Evolutionary conservation across 1,139 yeast species (phyloP), one percentile per base, ranked within the genome.

Genomic region (Diutina pseudorugosa): DNA sequence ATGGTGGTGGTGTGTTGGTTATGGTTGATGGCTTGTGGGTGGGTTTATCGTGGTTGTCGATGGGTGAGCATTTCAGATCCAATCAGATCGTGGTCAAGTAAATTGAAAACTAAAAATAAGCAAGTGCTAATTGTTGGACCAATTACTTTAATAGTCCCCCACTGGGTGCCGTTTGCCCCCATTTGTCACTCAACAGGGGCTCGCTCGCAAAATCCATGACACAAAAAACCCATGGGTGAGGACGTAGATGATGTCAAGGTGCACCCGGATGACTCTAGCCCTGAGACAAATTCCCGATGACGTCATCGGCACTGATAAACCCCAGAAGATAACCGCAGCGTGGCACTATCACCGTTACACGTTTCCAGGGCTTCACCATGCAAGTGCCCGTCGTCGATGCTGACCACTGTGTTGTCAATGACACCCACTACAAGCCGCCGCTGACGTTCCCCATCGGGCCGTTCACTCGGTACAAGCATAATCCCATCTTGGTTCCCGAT

Each of bases 381-480:
- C 36, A 30, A 30, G 36, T 30, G n/a, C 36, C 36, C 36, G n/a
- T 12, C n/a, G 36, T 30, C n/a, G 36, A 30, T 9, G 56, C 58
- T 48, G 59, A 55, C 33, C 55, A 61, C 51, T 66, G 75, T 1
- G 55, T 55, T 3, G 70, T 64, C 41, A 75, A 75, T 1, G 73
- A 68, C 54, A 43, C 52, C n/a, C 36, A 67, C 57, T 72, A 72
- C 57, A 61, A 57, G 45, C 62, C 75, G 0, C 77, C 77, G 7
- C 58, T 55, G 4, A 57, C 64, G 18, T 73, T 72, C 59, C 77
- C 77, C 23, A 67, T 73, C 54, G 77, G 77, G 0, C 77, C 77
- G 8, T 73, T 73, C 57, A 57, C 59, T 18, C 68, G 64, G 56
- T 72, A 72, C 58, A 51, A 57, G 21, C 55, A 65, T 18, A 73